A percentile compares a stretch with the other conserved stretches of the same genome.
phyloP scores from a whole-genome alignment of 225 moss, liverwort and hornwort species.

The Antitrichia curtipendula region DNA sequence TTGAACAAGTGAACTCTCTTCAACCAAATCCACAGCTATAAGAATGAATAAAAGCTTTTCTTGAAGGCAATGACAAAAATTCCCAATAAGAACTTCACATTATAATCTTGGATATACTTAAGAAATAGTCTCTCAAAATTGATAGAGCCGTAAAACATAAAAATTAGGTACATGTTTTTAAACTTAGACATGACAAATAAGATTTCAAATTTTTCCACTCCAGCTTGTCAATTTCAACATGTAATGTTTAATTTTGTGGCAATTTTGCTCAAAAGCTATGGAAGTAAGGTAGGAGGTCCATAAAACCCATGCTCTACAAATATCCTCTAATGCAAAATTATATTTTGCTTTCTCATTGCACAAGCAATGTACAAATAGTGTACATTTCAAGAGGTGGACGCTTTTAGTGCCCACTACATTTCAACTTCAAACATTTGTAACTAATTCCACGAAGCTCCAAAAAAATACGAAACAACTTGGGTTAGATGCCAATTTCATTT shows the following conservation, averaged over 20 bases:
- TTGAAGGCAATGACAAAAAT: background rate
- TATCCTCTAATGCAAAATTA: rapidly evolving
- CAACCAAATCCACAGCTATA: background rate
- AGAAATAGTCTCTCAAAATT: background rate
- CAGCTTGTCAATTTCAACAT: background rate
- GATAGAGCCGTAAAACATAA: background rate
- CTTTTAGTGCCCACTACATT: background rate
- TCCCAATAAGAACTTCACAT: background rate
- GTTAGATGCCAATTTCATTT: rapidly evolving
- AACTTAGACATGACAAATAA: background rate
- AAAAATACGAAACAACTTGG: background rate
- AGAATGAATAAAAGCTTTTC: background rate
- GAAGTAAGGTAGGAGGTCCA: rapidly evolving
- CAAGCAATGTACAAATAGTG: rapidly evolving
- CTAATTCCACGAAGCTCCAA: background rate
- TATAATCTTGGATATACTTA: background rate
- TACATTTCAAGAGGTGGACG: rapidly evolving
- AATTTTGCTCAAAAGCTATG: background rate
- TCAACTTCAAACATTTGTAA: background rate
- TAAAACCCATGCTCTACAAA: rapidly evolving
- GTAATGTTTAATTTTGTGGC: background rate
- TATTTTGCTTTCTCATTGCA: background rate
- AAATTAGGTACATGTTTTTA: background rate
- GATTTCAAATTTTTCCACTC: background rate
- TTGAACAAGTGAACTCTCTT: background rate